Evolutionary conservation across 2,329 filamentous ascomycete genomes (phyloP), one percentile per base, ranked within the genome.

Genomic region (Clarireedia paspali): DNA sequence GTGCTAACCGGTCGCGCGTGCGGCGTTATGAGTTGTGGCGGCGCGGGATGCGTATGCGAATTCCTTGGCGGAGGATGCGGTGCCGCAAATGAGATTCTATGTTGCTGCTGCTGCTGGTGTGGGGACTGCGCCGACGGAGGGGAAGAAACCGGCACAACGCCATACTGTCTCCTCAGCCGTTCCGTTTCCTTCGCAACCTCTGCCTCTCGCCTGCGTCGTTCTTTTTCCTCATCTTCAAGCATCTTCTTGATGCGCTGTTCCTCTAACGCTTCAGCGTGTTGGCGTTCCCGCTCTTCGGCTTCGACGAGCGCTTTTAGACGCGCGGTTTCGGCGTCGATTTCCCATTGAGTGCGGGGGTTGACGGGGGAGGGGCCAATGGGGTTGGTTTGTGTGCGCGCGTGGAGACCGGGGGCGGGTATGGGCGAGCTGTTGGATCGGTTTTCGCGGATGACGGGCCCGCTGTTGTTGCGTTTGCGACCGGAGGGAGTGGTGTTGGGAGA

Each of bases 131-230:
- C 20, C 6, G 23, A 15, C 3, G 3, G 9, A 10, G 7, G 6
- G 3, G 10, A 47, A 26, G 15, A 5, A 2, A 50, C 27, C 10
- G 50, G 58, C 4, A 54, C 49, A 17, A 69, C 64, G 9, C 88
- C 87, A 64, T 89, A 91, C 63, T 85, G 70, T 62, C 76, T 81
- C 23, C 82, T 76, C 38, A 99, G 74, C 1, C 91, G 79, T 68
- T 94, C 89, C 0, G 94, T 97, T 73, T 99, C 92, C 59, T 79
- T 80, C 20, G 91, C 85, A 1, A 91, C 73, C 62, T 81, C 80
- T 9, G 77, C 80, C 34, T 85, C 79, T 57, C 76, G 75, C 34
- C 71, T 72, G 26, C 72, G 77, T 0, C 74, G 77, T 63, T 87
- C 84, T 55, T 77, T 78, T 26, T 86, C 82, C 66, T 91, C 87